Conservation (phyloP, 1,284 basidiomycete genomes). For the Pseudozyma hubeiensis region DNA sequence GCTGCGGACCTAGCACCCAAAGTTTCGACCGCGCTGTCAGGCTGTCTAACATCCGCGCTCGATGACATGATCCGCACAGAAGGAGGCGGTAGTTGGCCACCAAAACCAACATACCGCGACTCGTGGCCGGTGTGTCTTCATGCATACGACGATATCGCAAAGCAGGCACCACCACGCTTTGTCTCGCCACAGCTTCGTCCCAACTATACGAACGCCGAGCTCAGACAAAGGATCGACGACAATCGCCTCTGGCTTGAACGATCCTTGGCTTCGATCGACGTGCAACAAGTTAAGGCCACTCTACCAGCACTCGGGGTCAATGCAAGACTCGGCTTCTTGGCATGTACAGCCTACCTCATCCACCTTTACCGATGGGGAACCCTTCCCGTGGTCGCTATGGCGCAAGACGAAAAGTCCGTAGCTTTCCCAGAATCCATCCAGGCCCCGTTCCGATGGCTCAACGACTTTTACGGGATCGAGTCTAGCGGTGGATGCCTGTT, state of each 20-base stretch:
- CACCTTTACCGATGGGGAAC: conserved; percentile 52
- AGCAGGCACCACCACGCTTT: conserved; percentile 41
- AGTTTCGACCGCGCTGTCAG: conserved; percentile 29
- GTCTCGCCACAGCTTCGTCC: conserved; percentile 37
- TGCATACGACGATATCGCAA: conserved; percentile 34
- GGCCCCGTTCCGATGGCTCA: conserved; percentile 44
- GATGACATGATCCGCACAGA: conserved; percentile 41
- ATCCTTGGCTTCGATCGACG: conserved; percentile 18
- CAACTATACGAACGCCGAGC: conserved; percentile 37
- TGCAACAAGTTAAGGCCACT: conserved; percentile 21
- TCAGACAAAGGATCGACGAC: conserved; percentile 35
- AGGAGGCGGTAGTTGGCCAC: conserved; percentile 48
- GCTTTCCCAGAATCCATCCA: conserved; percentile 27
- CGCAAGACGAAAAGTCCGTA: conserved; percentile 43
- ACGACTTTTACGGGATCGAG: conserved; percentile 45
- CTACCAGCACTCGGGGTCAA: conserved; percentile 26
- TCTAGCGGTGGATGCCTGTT: conserved; percentile 47
- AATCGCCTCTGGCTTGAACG: conserved; percentile 41
- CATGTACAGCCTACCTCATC: conserved; percentile 44
- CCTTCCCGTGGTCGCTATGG: conserved; percentile 45
- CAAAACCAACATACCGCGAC: conserved; percentile 36
- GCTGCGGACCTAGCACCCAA: conserved; percentile 34
- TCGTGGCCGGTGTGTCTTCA: conserved; percentile 46
- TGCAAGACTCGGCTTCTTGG: conserved; percentile 40
- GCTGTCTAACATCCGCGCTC: conserved; percentile 21